Evolutionary conservation across 164 flowering plant genomes (phyloP), one percentile per base, ranked within the genome.

Genomic region (Taxillus chinensis): DNA sequence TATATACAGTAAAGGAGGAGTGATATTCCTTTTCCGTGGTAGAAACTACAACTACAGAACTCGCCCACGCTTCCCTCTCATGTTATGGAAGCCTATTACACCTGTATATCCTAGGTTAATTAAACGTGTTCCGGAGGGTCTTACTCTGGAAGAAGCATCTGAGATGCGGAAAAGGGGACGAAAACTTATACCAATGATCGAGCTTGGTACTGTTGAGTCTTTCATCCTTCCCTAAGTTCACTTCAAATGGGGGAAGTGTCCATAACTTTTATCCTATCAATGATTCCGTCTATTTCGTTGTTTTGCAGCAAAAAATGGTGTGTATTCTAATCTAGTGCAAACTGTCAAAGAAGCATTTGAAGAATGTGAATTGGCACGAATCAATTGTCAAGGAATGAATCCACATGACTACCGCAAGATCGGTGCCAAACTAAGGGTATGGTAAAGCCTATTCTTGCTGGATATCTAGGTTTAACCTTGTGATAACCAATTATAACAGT

Each of bases 21-120:
- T 78, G 55, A 9, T 93, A 41, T 86, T 66, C 70, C 88, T 93
- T 45, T 93, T 83, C 62, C 89, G 95, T 66, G 97, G 98, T n/a
- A 78, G 98, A 79, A 90, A 93, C 68, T 93, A 93, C 74, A 88
- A 90, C 70, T 83, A 79, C 53, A 86, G 55, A 71, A 77, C 80
- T 63, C 88, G 91, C 8, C 97, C 95, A 0, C 83, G 81, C 37
- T 88, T 69, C 74, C 97, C 98, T 67, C 88, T 90, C 57, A 90
- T 90, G 99, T 68, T 93, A 57, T 93, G 99, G 97, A 90, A 77
- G 72, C 99, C 99, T 50, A 73, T 77, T 39, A 68, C 91, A 10
- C 96, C 97, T 59, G 92, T 89, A 6, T 90, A 90, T 77, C 99
- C 97, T 39, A 82, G 86, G 77, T 65, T 93, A 73, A 61, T 93